Conservation (phyloP, 495 filamentous ascomycete species). For the Darksidea phi region DNA sequence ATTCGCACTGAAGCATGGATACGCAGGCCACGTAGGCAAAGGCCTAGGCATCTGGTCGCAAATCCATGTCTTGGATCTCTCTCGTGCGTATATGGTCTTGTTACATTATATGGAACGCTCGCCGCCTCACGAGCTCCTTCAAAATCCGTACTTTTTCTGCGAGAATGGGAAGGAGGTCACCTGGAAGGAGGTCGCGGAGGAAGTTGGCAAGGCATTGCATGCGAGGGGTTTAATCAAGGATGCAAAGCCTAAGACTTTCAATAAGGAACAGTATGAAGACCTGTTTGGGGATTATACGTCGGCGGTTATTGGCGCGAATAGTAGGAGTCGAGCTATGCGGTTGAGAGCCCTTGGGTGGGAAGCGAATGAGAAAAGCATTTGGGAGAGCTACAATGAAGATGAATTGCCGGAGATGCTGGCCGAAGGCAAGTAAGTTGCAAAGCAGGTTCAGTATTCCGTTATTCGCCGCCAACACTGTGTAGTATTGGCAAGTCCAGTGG, state of each 20-base stretch:
- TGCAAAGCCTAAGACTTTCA: slow-evolving; percentile 36
- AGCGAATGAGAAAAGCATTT: slow-evolving; percentile 43
- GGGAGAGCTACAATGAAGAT: slow-evolving; percentile 42
- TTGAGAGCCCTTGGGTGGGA: slow-evolving; percentile 43
- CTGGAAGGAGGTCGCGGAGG: slow-evolving; percentile 35
- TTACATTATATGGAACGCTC: slow-evolving; percentile 42
- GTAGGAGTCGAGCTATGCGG: slow-evolving; percentile 37
- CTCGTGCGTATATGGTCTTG: slow-evolving; percentile 38
- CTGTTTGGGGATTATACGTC: slow-evolving; percentile 37
- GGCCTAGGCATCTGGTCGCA: slow-evolving; percentile 38
- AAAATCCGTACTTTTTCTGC: slow-evolving; percentile 45
- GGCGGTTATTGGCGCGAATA: slow-evolving; percentile 39
- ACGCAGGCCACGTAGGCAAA: slow-evolving; percentile 36
- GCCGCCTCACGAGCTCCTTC: slow-evolving; percentile 16
- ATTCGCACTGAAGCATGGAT: slow-evolving; percentile 45
- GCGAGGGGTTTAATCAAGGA: slow-evolving; percentile 33
- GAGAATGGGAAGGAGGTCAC: slow-evolving; percentile 44
- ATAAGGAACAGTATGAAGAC: slow-evolving; percentile 38
- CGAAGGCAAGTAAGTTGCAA: slow-evolving; percentile 24
- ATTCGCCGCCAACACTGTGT: not conserved
- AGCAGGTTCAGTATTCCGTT: not conserved
- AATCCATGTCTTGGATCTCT: slow-evolving; percentile 42
- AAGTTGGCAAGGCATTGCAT: slow-evolving; percentile 37
- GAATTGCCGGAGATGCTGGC: slow-evolving; percentile 44
- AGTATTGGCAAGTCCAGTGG: not conserved